Conservation (phyloP, 495 filamentous ascomycete genomes). For the Penicillium robsamsonii region DNA sequence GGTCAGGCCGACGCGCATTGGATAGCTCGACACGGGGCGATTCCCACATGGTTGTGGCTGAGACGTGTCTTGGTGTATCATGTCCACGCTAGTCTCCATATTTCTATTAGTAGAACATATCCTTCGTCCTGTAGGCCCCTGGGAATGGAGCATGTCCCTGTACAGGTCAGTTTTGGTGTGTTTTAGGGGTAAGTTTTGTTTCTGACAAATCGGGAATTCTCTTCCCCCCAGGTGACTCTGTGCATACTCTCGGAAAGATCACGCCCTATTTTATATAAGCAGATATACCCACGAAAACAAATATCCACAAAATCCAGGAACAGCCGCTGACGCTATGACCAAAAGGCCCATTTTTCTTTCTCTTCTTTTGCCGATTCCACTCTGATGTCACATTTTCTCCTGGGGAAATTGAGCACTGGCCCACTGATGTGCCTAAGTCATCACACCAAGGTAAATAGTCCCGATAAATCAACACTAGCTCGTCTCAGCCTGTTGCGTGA, state of each 20-base stretch:
- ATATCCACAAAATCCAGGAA: conserved; percentile 4
- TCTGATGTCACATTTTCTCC: conserved; percentile 27
- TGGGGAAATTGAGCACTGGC: conserved; percentile 33
- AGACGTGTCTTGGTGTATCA: conserved; percentile 31
- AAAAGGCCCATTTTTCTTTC: conserved; percentile 7
- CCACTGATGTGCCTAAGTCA: conserved; percentile 14
- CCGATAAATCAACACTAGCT: conserved; percentile 14
- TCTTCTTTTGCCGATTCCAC: conserved; percentile 1
- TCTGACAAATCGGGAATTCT: conserved; percentile 1
- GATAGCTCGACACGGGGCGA: conserved; percentile 13
- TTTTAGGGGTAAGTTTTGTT: not conserved
- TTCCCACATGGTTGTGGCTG: conserved; percentile 36
- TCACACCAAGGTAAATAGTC: conserved; percentile 21
- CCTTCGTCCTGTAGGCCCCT: conserved; percentile 12
- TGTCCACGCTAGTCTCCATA: conserved; percentile 28
- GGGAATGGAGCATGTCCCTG: not conserved
- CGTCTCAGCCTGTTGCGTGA: conserved; percentile 13
- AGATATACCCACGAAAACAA: not conserved
- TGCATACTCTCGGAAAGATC: not conserved
- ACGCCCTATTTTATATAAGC: not conserved
- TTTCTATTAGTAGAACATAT: conserved; percentile 32
- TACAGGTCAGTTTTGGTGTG: not conserved
- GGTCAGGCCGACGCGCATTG: conserved; percentile 13
- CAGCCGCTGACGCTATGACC: conserved; percentile 24
- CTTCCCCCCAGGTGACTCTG: not conserved